Conservation (phyloP, 306 rosid species). For the Corylus avellana region DNA sequence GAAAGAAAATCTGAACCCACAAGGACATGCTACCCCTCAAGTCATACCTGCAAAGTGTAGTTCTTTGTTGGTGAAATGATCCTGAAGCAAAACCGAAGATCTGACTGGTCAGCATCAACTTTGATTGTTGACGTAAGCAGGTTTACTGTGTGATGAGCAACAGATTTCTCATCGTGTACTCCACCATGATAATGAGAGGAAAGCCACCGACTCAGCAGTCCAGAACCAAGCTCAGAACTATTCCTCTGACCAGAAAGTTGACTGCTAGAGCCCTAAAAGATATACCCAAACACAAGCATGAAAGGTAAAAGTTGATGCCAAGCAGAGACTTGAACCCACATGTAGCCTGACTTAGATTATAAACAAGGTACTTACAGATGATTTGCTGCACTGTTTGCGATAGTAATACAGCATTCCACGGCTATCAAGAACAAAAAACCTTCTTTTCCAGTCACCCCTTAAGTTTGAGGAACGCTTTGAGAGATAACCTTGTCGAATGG, state of each 20-base stretch:
- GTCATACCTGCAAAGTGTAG: slow-evolving; percentile 91
- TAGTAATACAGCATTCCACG: slow-evolving; percentile 98
- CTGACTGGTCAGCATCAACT: slow-evolving; percentile 99
- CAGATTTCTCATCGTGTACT: slow-evolving; percentile 98
- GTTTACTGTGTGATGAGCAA: slow-evolving; percentile 98
- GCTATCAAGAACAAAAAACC: slow-evolving; percentile 99
- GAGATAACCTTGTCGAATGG: slow-evolving; percentile 99
- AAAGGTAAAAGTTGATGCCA: slow-evolving; percentile 20
- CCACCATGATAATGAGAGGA: slow-evolving; percentile 98
- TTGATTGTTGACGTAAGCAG: slow-evolving; percentile 97
- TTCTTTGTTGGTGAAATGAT: slow-evolving; percentile 98
- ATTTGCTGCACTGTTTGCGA: slow-evolving; percentile 86
- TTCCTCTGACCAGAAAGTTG: slow-evolving; percentile 93
- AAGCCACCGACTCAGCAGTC: slow-evolving; percentile 96
- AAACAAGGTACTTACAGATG: slow-evolving; percentile 71
- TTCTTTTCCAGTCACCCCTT: slow-evolving; percentile 99
- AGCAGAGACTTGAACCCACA: slow-evolving; percentile 24
- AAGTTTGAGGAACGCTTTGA: slow-evolving; percentile 96
- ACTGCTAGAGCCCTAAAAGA: slow-evolving; percentile 70
- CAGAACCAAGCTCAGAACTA: slow-evolving; percentile 99
- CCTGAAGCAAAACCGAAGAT: slow-evolving; percentile 96
- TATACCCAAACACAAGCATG: slow-evolving; percentile 28
- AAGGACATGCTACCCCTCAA: slow-evolving; percentile 29
- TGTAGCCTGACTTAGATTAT: slow-evolving; percentile 29
- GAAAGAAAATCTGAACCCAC: slow-evolving; percentile 3